Percentiles rank a stretch among this genome's conserved stretches.
Conservation (phyloP, 495 filamentous ascomycete genomes). For the Halenospora varia region DNA sequence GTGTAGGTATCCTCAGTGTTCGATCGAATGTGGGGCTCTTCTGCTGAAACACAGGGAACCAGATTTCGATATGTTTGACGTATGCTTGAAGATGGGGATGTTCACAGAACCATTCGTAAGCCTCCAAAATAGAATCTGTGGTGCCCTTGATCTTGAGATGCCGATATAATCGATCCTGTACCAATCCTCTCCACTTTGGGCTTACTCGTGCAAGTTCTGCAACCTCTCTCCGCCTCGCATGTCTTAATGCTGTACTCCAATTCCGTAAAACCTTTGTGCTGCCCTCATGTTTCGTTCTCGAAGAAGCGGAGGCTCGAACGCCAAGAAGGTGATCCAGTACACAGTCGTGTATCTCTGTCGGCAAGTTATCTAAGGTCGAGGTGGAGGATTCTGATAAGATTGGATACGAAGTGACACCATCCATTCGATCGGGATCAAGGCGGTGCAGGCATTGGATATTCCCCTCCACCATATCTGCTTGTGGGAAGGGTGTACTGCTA, state of each 20-base stretch:
- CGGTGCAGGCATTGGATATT: conserved; percentile 18
- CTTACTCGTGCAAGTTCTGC: conserved; percentile 62
- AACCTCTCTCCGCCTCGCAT: conserved; percentile 61
- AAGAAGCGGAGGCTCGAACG: conserved; percentile 52
- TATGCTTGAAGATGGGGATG: conserved; percentile 56
- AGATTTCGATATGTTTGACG: conserved; percentile 68
- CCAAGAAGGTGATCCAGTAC: conserved; percentile 68
- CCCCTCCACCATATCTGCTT: conserved; percentile 37
- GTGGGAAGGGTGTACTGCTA: conserved; percentile 53
- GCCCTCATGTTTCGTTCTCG: conserved; percentile 37
- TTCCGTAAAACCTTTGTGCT: conserved; percentile 44
- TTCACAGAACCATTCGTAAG: conserved; percentile 51
- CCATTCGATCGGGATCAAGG: conserved; percentile 1
- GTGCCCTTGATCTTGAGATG: conserved; percentile 74
- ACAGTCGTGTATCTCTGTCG: conserved; percentile 66
- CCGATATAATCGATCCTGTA: conserved; percentile 66
- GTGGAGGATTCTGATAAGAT: conserved; percentile 15
- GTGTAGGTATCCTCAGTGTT: conserved; percentile 39
- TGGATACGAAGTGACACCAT: background rate
- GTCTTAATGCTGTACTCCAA: conserved; percentile 62
- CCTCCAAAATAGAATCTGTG: conserved; percentile 47
- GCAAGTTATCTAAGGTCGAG: conserved; percentile 50
- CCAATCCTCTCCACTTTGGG: conserved; percentile 55
- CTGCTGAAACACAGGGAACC: conserved; percentile 50
- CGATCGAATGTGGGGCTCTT: conserved; percentile 20